Percentiles rank a stretch among this genome's conserved stretches.
Conservation (phyloP, 2,329 filamentous ascomycete species). For the Fusarium globosum region DNA sequence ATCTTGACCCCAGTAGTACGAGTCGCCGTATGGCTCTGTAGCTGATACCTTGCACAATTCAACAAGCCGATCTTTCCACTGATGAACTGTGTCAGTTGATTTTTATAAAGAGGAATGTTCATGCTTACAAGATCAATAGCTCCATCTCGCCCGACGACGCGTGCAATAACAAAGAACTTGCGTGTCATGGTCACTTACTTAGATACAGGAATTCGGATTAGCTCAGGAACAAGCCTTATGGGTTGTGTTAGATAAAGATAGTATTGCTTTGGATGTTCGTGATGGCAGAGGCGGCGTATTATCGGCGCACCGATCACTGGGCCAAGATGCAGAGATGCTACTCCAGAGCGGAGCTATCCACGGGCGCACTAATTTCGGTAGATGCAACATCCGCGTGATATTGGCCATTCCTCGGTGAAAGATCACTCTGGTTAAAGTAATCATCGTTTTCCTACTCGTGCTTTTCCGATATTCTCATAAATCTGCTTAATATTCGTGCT, state of each 20-base stretch:
- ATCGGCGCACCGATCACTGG: background rate
- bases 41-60: background rate
- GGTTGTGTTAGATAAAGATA: fast-evolving
- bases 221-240: fast-evolving
- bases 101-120: fast-evolving
- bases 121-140: background rate
- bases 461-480: background rate
- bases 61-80: background rate
- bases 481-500: background rate
- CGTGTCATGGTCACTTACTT: fast-evolving
- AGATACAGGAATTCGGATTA: fast-evolving
- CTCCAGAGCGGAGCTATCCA: background rate
- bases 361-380: background rate
- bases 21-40: background rate
- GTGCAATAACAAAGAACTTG: background rate
- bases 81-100: fast-evolving
- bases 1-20: background rate
- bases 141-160: background rate
- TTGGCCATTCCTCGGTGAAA: no score
- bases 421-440: background rate
- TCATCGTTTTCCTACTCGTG: background rate
- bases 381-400: background rate
- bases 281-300: background rate
- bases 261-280: no score
- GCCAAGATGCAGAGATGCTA: background rate